These are phyloP conservation scores for Harringtonia aguacate DNA, from an alignment of 2,329 filamentous ascomycete genomes.

Conservation along the genomic window DNA sequence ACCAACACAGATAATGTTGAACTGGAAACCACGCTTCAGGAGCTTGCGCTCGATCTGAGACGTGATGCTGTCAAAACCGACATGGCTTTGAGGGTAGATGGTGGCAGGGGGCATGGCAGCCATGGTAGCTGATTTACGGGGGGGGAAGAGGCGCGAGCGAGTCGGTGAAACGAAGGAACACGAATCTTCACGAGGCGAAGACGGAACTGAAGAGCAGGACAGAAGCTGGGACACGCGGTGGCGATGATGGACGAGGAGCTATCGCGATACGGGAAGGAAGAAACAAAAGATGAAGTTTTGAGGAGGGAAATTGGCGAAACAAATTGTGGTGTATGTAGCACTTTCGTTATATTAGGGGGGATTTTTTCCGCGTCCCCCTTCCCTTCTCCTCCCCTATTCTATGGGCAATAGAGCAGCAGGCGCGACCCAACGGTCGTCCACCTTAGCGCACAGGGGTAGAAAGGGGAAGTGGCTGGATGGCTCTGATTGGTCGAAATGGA, in stretches of 20 bases:
- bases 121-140: conserved; percentile 27
- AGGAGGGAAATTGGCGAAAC: conserved; percentile 3
- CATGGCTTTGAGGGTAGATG: conserved; percentile 90
- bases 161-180: conserved; percentile 6
- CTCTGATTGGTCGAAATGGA: conserved; percentile 5
- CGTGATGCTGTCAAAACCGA: conserved; percentile 99
- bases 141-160: background rate
- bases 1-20: conserved; percentile 96
- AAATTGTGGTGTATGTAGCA: conserved; percentile 15
- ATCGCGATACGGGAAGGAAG: conserved; percentile 12
- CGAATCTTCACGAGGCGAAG: conserved; percentile 9
- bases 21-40: conserved; percentile 98
- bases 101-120: conserved; percentile 57
- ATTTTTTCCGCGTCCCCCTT: too few relatives aligned
- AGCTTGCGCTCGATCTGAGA: conserved; percentile 99
- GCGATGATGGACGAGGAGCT: background rate
- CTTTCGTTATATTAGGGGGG: conserved; percentile 16
- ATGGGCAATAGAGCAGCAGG: background rate
- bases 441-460: conserved; percentile 16
- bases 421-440: conserved; percentile 8
- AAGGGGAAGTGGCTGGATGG: conserved; percentile 8
- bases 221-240: conserved; percentile 1
- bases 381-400: conserved; percentile 3
- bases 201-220: conserved; percentile 3
- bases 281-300: conserved; percentile 11